These are phyloP conservation scores for Nannizziopsis arthrosporioides DNA, from an alignment of 2,329 filamentous ascomycete genomes.

Conservation along the genomic window DNA sequence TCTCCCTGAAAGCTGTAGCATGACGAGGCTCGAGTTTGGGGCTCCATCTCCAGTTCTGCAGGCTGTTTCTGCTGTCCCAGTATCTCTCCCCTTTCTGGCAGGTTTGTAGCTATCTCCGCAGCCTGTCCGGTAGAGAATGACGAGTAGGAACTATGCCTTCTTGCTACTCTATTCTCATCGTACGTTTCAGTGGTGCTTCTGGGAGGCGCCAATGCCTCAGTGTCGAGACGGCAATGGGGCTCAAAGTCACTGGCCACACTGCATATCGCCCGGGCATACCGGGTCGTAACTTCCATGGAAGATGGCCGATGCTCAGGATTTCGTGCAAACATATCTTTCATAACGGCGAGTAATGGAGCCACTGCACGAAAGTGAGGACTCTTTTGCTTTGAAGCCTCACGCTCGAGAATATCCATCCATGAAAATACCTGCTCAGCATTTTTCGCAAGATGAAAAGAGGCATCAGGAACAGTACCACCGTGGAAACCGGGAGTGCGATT, in stretches of 20 bases:
- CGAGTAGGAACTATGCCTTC: conserved; percentile 1
- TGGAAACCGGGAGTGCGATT: conserved; percentile 28
- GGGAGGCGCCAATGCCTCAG: neutral
- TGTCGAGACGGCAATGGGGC: conserved; percentile 7
- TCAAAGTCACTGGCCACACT: conserved; percentile 8
- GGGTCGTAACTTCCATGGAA: conserved; percentile 23
- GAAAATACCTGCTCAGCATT: conserved; percentile 45
- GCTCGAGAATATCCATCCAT: conserved; percentile 44
- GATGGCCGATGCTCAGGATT: conserved; percentile 25
- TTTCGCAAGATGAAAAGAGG: conserved; percentile 43
- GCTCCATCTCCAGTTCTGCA: neutral
- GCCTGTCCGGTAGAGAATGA: conserved; percentile 2
- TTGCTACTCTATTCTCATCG: neutral
- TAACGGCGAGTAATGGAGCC: conserved; percentile 28
- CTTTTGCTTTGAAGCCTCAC: conserved; percentile 36
- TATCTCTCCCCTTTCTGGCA: neutral
- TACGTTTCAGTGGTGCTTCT: neutral
- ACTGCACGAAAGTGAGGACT: conserved; percentile 30
- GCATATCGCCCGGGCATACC: conserved; percentile 19
- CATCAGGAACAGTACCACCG: conserved; percentile 42
- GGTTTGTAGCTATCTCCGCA: neutral
- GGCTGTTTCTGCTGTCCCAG: neutral
- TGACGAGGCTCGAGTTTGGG: conserved; percentile 2
- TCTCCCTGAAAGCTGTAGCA: conserved; percentile 8
- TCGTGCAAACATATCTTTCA: conserved; percentile 29